Base-by-base conservation (phyloP, 108 stramenopile species). In the Stephanodiscus minutulus region DNA sequence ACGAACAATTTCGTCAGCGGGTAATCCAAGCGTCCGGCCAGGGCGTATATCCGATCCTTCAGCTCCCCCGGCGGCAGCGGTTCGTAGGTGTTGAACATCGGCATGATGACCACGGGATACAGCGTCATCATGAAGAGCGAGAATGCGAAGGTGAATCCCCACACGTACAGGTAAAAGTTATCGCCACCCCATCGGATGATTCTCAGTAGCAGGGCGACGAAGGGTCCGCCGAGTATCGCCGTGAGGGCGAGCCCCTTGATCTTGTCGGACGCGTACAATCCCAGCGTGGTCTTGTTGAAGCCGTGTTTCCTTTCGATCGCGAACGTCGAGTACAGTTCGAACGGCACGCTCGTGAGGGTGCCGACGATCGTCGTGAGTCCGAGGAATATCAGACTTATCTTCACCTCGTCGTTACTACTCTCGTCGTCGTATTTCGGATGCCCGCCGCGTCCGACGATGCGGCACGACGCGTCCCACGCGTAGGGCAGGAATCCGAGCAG, bases 41-140 rank as follows among this genome's bases (percentile, higher is more conserved):
- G 71, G 18, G 81, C 85, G 64, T 97, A 98, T 74, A 99, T 99
- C 18, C 71, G 74, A 0, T 77, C 73, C 68, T 97, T 97, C 58
- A 98, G 82, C 18, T 70, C 70, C 10, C 97, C 97, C 44, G 96
- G 97, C 48, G 87, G 83, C 22, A 99, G 79, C 25, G 95, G 92
- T 53, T 96, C 93, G 77, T 97, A 99, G 86, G 94, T 97, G 86
- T 99, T 99, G 73, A 99, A 99, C 47, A 98, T 65, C 0, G 99
- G 99, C 95, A 96, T 96, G 77, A 99, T 98, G 56, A 97, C 53
- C 28, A 90, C 92, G 0, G 99, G 99, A 24, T 88, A 89, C 61
- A 98, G 77, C 1, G 96, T 98, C 86, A 97, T 88, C 96, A 97
- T 94, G 50, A 97, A 67, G 18, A 97, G 63, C 5, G 87, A 85